phyloP scores from a whole-genome alignment of 2,329 filamentous ascomycete species.

The Coniella lustricola region DNA sequence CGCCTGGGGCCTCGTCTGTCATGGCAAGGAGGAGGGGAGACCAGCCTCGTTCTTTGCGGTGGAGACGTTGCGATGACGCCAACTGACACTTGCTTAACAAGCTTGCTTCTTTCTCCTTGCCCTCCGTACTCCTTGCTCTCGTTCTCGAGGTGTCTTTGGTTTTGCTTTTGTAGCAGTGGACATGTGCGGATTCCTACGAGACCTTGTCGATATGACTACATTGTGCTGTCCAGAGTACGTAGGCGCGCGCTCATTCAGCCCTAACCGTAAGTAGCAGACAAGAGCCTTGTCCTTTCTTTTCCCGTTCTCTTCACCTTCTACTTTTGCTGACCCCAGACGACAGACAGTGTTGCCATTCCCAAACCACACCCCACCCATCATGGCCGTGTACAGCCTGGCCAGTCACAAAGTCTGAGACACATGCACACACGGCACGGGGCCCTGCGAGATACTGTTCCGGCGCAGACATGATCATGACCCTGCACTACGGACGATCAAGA shows the following conservation, averaged over 20 bases:
- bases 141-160: background rate
- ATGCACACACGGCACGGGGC: background rate
- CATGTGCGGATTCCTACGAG: too few species aligned
- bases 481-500: background rate
- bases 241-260: too few species aligned
- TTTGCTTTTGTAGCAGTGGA: too few species aligned
- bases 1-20: background rate
- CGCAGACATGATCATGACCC: conserved; percentile 2
- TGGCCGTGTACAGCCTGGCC: background rate
- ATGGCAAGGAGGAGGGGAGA: background rate
- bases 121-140: too few species aligned
- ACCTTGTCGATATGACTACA: too few species aligned
- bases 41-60: background rate
- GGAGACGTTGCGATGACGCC: background rate
- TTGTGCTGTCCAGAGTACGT: too few species aligned
- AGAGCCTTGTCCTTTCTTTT: background rate
- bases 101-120: conserved; percentile 7
- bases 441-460: conserved; percentile 3
- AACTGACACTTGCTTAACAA: conserved; percentile 1
- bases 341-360: background rate
- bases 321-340: conserved; percentile 4
- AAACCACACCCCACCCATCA: background rate
- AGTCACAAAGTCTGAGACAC: conserved; percentile 4
- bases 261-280: too few species aligned
- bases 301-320: too few species aligned